Conservation (phyloP, 345 rosid species). For the Populus nigra region DNA sequence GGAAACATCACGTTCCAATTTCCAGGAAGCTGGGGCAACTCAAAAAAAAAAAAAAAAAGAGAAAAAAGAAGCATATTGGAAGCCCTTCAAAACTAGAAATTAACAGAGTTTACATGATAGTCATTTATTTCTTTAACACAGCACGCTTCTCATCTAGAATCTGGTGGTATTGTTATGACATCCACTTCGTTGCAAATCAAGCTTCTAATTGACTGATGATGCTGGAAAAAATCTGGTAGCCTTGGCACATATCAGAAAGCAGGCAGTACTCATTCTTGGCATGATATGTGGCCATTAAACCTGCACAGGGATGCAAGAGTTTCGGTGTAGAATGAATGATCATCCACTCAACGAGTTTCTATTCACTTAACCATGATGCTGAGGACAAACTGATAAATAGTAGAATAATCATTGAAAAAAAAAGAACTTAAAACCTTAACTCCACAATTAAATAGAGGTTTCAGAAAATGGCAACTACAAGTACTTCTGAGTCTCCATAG, state of each 20-base stretch:
- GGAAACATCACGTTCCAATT: neutral
- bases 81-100: neutral
- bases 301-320: conserved; percentile 33
- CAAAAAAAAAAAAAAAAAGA: no score
- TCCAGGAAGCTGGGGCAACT: neutral
- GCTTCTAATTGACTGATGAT: conserved; percentile 79
- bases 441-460: neutral
- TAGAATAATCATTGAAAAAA: neutral
- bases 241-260: conserved; percentile 89
- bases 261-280: conserved; percentile 96
- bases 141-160: neutral
- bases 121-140: neutral
- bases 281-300: conserved; percentile 92
- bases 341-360: neutral
- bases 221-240: conserved; percentile 65
- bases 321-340: neutral
- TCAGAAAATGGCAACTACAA: neutral
- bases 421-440: neutral
- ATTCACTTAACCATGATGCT: neutral
- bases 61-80: neutral
- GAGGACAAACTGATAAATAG: neutral
- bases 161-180: neutral
- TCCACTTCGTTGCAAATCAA: neutral
- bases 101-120: neutral
- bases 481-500: neutral